Evolutionary conservation across 176 grass and related monocot genomes (phyloP).

Genomic region (Oryza brachyantha): DNA sequence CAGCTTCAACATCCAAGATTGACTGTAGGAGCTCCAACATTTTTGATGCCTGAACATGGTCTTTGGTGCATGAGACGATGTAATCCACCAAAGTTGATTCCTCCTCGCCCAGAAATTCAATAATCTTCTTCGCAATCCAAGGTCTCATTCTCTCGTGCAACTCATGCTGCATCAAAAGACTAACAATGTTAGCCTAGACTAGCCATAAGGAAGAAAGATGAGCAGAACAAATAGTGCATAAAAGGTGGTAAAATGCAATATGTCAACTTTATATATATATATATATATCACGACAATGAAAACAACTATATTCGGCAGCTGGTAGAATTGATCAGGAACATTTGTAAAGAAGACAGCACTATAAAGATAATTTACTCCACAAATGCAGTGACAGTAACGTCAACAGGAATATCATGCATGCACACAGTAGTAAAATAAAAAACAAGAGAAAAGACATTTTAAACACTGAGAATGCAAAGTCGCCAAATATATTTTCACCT

Average conservation of each 20-base stretch:
- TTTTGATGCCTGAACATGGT: slow-evolving; percentile 84
- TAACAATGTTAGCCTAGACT: slow-evolving; percentile 5
- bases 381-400: neutral
- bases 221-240: neutral
- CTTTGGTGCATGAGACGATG: slow-evolving; percentile 91
- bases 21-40: slow-evolving; percentile 91
- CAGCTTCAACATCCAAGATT: slow-evolving; percentile 89
- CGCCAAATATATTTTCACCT: slow-evolving; percentile 49
- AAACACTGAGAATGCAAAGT: slow-evolving; percentile 20
- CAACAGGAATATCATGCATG: slow-evolving; percentile 12
- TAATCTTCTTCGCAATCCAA: slow-evolving; percentile 98
- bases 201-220: neutral
- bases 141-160: slow-evolving; percentile 96
- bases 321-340: neutral
- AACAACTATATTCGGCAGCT: neutral
- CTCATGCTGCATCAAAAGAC: slow-evolving; percentile 58
- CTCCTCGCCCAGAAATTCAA: slow-evolving; percentile 96
- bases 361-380: neutral
- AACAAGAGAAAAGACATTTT: neutral
- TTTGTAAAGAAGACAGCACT: neutral
- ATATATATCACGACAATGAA: neutral
- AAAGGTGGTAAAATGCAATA: neutral
- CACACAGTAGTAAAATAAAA: slow-evolving; percentile 8
- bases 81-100: slow-evolving; percentile 98
- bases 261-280: neutral